Conservation (phyloP, 805 yeast species). For the Huiozyma naganishii region DNA sequence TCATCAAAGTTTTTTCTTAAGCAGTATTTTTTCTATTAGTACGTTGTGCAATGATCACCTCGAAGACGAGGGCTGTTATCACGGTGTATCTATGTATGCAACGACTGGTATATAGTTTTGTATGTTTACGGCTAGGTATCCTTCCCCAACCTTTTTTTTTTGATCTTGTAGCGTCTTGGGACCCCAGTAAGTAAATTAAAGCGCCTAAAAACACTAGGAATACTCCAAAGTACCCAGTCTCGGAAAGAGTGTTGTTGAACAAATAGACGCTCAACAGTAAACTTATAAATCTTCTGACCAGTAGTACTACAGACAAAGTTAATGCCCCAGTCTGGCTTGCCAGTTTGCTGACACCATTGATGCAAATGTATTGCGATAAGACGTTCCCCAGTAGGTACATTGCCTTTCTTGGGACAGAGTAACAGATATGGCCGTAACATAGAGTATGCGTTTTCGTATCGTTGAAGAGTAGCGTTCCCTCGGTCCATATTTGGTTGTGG, state of each 20-base stretch:
- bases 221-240: conserved; percentile 37
- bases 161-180: conserved; percentile 1
- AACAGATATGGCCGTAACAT: conserved; percentile 8
- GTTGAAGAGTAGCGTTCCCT: conserved; percentile 22
- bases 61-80: no score
- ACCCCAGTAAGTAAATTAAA: conserved; percentile 29
- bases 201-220: conserved; percentile 47
- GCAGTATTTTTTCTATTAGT: no score
- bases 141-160: no score
- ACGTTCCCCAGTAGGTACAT: conserved; percentile 33
- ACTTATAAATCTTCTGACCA: conserved; percentile 52
- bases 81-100: no score
- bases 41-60: no score
- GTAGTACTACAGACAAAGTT: conserved; percentile 49
- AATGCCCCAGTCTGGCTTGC: conserved; percentile 50
- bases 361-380: conserved; percentile 49
- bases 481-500: conserved; percentile 18
- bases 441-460: neutral
- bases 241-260: conserved; percentile 37
- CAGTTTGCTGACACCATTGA: conserved; percentile 55
- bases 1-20: no score
- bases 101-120: no score
- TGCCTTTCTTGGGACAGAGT: conserved; percentile 11
- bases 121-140: no score
- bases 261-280: conserved; percentile 43